Conservation (phyloP, 2,329 filamentous ascomycete genomes). For the Curvularia lunata region DNA sequence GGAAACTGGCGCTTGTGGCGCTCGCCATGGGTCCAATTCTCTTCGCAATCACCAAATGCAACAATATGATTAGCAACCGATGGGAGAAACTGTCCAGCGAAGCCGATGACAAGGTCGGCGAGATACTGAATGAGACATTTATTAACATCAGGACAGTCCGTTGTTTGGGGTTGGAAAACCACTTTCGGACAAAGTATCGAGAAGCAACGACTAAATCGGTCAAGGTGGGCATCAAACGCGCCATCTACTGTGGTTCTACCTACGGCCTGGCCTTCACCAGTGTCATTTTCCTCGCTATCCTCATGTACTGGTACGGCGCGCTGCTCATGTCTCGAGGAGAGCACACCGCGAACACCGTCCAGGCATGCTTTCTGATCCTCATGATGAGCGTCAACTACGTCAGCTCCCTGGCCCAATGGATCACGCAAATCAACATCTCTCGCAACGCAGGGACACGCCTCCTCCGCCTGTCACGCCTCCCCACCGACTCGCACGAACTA, state of each 20-base stretch:
- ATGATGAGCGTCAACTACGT: conserved; percentile 82
- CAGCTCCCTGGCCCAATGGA: conserved; percentile 70
- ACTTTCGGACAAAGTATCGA: conserved; percentile 71
- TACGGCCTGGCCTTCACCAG: conserved; percentile 80
- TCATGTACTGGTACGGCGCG: conserved; percentile 85
- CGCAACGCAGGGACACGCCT: conserved; percentile 75
- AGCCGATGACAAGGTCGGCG: conserved; percentile 64
- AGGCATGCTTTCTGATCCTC: conserved; percentile 80
- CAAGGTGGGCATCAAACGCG: conserved; percentile 68
- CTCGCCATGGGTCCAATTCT: conserved; percentile 72
- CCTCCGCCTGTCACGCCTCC: conserved; percentile 70
- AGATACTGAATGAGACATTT: conserved; percentile 76
- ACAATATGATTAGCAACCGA: conserved; percentile 67
- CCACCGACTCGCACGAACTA: conserved; percentile 64
- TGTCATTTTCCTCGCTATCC: conserved; percentile 73
- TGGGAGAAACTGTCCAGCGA: conserved; percentile 76
- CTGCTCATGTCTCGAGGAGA: conserved; percentile 63
- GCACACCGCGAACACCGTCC: conserved; percentile 62
- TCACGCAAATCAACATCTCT: conserved; percentile 81
- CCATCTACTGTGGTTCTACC: conserved; percentile 70
- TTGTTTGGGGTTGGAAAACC: conserved; percentile 72
- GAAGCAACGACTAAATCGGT: conserved; percentile 61
- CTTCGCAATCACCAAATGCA: conserved; percentile 68
- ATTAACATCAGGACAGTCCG: conserved; percentile 80
- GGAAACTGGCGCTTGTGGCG: conserved; percentile 81